Base-by-base conservation (phyloP, 2,329 filamentous ascomycete species). In the Neonectria magnoliae region DNA sequence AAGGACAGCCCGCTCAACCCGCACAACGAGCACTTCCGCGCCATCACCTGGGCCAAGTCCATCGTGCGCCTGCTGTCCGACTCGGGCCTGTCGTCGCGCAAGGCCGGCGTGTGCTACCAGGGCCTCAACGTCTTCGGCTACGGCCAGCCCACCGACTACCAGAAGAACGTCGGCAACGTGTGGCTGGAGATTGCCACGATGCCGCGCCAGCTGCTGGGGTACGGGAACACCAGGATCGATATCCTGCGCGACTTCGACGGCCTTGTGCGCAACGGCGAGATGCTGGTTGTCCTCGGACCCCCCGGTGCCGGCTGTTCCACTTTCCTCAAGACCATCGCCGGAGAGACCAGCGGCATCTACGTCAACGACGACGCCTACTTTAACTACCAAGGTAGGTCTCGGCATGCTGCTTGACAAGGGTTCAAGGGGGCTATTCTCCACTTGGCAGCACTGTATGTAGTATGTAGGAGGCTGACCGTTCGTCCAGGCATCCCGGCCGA, bases 311-410 rank as follows among this genome's bases (percentile, higher is more conserved):
- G 91, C 48, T 97, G 93, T 76, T 92, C 91, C 13, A 96, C 93
- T 1, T 89, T 95, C 69, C 82, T 96, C 58, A 95, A 95, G 80
- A 91, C 92, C 0, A 87, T 96, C 66, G 87, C 92, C 2, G 92
- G 93, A 59, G 92, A 95, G 79, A 93, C 90, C 1, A 90, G 92
- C 68, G 93, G 93, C 33, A 89, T 95, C 64, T 87, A 86, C 70
- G 82, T 95, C 11, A 90, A 92, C 54, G 80, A 90, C 5, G 80
- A 83, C 29, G 89, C 91, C 0, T 87, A 91, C 65, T 87, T 96
- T 72, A 94, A 96, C 80, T 96, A 95, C 76, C 90, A 94, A 76
- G 90, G 88, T 82, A 76, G 60, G 73, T 60, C 10, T 59, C 20
- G 48, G 22, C 16, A 13, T n/a, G 2, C 22, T 27, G 20, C 18